Base-by-base conservation (phyloP, 176 grass and related monocot genomes). In the Triticum turgidum region DNA sequence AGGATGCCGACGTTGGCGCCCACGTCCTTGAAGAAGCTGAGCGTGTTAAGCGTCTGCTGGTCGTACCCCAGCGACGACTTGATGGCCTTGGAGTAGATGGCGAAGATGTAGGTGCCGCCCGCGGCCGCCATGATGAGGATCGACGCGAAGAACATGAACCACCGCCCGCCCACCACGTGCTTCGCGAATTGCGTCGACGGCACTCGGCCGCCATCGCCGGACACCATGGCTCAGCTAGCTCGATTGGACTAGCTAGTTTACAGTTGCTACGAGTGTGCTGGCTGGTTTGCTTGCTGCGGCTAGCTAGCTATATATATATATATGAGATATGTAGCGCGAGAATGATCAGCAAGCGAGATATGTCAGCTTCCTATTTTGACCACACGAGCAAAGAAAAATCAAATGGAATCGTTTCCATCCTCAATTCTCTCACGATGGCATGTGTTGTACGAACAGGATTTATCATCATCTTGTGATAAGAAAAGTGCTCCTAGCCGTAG, bases 1-100 rank as follows among this genome's bases (percentile, higher is more conserved):
- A 91, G 81, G 90, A 97, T 74, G 37, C 95, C 92, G 14, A 92
- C 86, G 87, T 91, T 92, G 73, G 92, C 92, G 11, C 95, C 92
- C 9, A 94, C 67, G 86, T 97, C 92, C 86, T 97, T 97, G 90
- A 94, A 94, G 90, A 94, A 94, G 82, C 88, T 86, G 0, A 97
- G 86, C 65, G 87, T 94, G 90, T 94, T 97, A 14, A 97, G 95
- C 65, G 86, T 92, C 87, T 84, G 81, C 89, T 97, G 92, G 90
- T 92, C 64, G 77, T 97, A 97, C 4, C 92, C 92, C 0, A 97
- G 86, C 22, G 94, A 85, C 33, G 84, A 56, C 85, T 94, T 92
- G 86, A 97, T 86, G 33, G 84, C 92, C 80, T 92, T 92, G 29
- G 92, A 92, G 81, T 94, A 97, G 42, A 94, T 76, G 35, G 71